A percentile compares a stretch with the other conserved stretches of the same genome.
phyloP scores from a whole-genome alignment of 2,329 filamentous ascomycete species.

The Aspergillus fumigatus region DNA sequence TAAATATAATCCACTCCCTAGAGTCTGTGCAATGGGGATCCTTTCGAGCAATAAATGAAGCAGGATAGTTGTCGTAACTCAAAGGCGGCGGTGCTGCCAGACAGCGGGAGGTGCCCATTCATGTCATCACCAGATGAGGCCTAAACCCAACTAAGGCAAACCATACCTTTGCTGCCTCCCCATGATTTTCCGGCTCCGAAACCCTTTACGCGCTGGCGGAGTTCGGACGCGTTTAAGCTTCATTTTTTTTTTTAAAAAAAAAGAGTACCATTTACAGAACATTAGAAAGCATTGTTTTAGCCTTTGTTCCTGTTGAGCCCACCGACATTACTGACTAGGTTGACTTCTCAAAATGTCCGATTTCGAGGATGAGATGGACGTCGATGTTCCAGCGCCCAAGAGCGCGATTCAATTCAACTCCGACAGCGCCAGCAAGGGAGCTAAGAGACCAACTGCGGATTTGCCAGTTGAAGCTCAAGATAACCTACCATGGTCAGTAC shows the following conservation, averaged over 20 bases:
- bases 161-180: not conserved
- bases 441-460: slow-evolving; percentile 88
- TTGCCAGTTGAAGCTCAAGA: slow-evolving; percentile 92
- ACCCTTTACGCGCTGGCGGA: slow-evolving; percentile 36
- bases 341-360: slow-evolving; percentile 45
- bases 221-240: slow-evolving; percentile 29
- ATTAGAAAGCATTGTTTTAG: not conserved
- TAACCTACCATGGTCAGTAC: slow-evolving; percentile 75
- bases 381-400: slow-evolving; percentile 52
- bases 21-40: slow-evolving; percentile 19
- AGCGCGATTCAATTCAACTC: slow-evolving; percentile 65
- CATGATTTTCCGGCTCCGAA: slow-evolving; percentile 37
- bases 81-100: slow-evolving; percentile 14
- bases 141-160: slow-evolving; percentile 13
- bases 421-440: slow-evolving; percentile 66
- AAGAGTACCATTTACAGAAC: not conserved
- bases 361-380: slow-evolving; percentile 63
- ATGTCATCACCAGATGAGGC: slow-evolving; percentile 23
- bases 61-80: slow-evolving; percentile 6
- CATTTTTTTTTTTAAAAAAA: no score
- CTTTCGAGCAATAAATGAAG: slow-evolving; percentile 5
- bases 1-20: slow-evolving; percentile 10
- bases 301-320: not conserved
- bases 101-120: slow-evolving; percentile 13
- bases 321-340: not conserved